These are phyloP conservation scores for Tolypocladium album DNA, from an alignment of 2,329 filamentous ascomycete species.

Conservation along the genomic window DNA sequence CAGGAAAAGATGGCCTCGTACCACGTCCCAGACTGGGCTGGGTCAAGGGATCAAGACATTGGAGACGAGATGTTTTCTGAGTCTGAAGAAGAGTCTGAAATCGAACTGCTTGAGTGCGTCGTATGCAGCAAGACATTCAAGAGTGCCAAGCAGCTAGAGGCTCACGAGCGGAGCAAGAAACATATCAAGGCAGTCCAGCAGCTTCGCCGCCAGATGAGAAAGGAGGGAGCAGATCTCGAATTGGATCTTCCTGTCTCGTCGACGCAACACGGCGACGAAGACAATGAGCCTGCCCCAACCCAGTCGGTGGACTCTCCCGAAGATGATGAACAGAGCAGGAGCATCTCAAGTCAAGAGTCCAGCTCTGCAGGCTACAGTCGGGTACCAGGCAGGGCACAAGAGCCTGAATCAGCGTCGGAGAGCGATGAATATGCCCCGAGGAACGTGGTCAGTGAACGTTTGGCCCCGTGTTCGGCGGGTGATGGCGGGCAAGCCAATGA, in stretches of 20 bases:
- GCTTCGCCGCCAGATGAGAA: constrained; percentile 70
- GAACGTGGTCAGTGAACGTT: constrained; percentile 28
- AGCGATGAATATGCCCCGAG: constrained; percentile 37
- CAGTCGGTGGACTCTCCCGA: not conserved
- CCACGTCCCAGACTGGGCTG: constrained; percentile 66
- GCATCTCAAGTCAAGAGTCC: not conserved
- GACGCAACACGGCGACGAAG: not conserved
- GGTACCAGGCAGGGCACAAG: not conserved
- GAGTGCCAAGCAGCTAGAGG: constrained; percentile 83
- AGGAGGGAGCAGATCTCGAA: constrained; percentile 58
- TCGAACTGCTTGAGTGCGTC: constrained; percentile 60
- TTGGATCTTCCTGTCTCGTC: constrained; percentile 18
- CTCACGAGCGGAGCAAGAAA: constrained; percentile 95
- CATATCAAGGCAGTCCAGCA: constrained; percentile 79
- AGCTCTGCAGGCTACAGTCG: not conserved
- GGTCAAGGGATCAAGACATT: constrained; percentile 41
- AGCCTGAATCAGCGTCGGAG: not conserved
- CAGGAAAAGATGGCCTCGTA: constrained; percentile 59
- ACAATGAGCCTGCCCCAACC: not conserved
- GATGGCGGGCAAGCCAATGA: not conserved
- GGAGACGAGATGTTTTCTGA: constrained; percentile 51
- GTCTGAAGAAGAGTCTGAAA: constrained; percentile 42
- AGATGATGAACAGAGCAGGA: not conserved
- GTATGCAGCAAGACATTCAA: constrained; percentile 74
- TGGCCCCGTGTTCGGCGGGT: constrained; percentile 9